Evolutionary conservation across 805 yeast genomes (phyloP).

Genomic region (Millerozyma miso): DNA sequence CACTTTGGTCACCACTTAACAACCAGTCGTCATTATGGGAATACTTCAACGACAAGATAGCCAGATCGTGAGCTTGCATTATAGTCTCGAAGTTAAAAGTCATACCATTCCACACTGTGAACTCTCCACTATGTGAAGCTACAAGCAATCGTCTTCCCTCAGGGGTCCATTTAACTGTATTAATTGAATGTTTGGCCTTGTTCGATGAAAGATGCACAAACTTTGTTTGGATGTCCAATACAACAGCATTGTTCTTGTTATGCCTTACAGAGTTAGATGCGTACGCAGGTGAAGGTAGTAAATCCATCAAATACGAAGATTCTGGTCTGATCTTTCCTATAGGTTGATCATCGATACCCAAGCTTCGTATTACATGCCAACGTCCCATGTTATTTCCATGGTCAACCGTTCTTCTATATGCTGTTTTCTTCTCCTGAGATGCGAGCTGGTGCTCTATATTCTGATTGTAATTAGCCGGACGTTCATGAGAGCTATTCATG

Average conservation of each 20-base stretch:
- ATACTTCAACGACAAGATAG: slow-evolving; percentile 74
- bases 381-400: slow-evolving; percentile 73
- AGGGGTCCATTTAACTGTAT: slow-evolving; percentile 93
- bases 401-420: slow-evolving; percentile 69
- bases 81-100: slow-evolving; percentile 94
- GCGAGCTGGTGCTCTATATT: slow-evolving; percentile 40
- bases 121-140: slow-evolving; percentile 90
- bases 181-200: slow-evolving; percentile 87
- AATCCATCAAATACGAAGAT: slow-evolving; percentile 56
- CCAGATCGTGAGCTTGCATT: slow-evolving; percentile 97
- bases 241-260: slow-evolving; percentile 35
- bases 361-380: slow-evolving; percentile 46
- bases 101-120: slow-evolving; percentile 94
- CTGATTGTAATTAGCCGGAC: slow-evolving; percentile 24
- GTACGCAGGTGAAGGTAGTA: slow-evolving; percentile 65
- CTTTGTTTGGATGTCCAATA: slow-evolving; percentile 67
- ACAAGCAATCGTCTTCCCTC: slow-evolving; percentile 89
- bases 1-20: slow-evolving; percentile 89
- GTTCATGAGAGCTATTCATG: slow-evolving; percentile 9
- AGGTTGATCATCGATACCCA: slow-evolving; percentile 40
- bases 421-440: slow-evolving; percentile 47
- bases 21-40: slow-evolving; percentile 94
- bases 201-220: slow-evolving; percentile 89
- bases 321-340: slow-evolving; percentile 64
- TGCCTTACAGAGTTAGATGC: slow-evolving; percentile 28